Percentiles rank a stretch among this genome's conserved stretches.
These are phyloP conservation scores for Alternaria postmessia DNA, from an alignment of 2,329 filamentous ascomycete species.

Conservation along the genomic window DNA sequence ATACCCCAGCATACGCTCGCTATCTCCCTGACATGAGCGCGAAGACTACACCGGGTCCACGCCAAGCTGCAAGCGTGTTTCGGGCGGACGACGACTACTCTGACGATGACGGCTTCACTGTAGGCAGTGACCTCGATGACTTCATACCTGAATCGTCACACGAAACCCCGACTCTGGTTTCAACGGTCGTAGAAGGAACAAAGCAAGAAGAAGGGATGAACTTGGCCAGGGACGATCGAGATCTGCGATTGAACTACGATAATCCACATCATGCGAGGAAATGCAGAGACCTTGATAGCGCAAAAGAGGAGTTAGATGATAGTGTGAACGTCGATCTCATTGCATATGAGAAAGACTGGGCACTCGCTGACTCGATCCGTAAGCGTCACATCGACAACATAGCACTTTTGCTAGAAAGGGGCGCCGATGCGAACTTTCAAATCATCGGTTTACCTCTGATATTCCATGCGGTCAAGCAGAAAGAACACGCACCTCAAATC, in stretches of 20 bases:
- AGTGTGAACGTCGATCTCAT: conserved; percentile 19
- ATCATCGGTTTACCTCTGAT: conserved; percentile 13
- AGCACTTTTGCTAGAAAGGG: conserved; percentile 22
- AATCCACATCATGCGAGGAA: conserved; percentile 17
- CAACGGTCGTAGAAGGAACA: not conserved
- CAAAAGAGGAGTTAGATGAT: conserved; percentile 12
- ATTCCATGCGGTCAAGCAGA: conserved; percentile 21
- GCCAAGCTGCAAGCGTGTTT: not conserved
- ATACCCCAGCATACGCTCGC: not conserved
- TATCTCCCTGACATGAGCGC: not conserved
- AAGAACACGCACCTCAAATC: conserved; percentile 13
- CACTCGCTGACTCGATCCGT: conserved; percentile 25
- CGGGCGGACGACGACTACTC: not conserved
- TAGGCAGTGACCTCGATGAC: not conserved
- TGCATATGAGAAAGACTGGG: conserved; percentile 15
- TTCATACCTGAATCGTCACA: not conserved
- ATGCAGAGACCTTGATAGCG: conserved; percentile 14
- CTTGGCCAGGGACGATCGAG: not conserved
- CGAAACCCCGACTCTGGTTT: no score
- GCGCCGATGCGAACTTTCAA: conserved; percentile 20
- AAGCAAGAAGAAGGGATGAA: not conserved
- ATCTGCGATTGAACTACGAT: not conserved
- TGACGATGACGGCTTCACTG: not conserved
- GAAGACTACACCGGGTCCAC: not conserved
- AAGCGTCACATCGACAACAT: conserved; percentile 17